A percentile compares a stretch with the other conserved stretches of the same genome.
Evolutionary conservation across 164 flowering plant species (phyloP).

Genomic region (Vitis rupestris): DNA sequence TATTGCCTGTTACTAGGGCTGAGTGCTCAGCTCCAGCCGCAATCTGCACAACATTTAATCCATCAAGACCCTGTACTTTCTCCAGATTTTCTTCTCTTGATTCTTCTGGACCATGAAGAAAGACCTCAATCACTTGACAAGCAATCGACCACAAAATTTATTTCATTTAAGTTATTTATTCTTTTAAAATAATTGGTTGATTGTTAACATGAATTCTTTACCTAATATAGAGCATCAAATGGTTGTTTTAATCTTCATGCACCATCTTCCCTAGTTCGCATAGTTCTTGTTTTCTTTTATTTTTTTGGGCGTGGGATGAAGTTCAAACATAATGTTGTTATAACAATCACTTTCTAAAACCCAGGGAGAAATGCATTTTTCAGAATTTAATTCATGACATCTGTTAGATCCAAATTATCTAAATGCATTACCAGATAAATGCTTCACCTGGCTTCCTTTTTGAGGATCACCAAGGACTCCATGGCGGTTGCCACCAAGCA

Average conservation of each 20-base stretch:
- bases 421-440: slow-evolving; percentile 26
- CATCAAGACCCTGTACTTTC: slow-evolving; percentile 40
- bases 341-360: not conserved
- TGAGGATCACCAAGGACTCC: slow-evolving; percentile 53
- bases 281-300: too few relatives aligned
- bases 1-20: slow-evolving; percentile 65
- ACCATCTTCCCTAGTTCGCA: too few relatives aligned
- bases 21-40: slow-evolving; percentile 97
- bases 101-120: slow-evolving; percentile 24
- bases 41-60: slow-evolving; percentile 42
- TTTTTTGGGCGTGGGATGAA: too few relatives aligned
- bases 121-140: not conserved
- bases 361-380: not conserved
- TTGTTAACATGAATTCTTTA: too few relatives aligned
- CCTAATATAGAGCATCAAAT: too few relatives aligned
- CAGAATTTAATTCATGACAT: not conserved
- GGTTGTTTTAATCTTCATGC: too few relatives aligned
- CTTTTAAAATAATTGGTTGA: too few relatives aligned
- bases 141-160: not conserved
- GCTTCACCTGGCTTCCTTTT: slow-evolving; percentile 13
- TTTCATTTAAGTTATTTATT: too few relatives aligned
- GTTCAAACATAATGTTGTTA: not conserved
- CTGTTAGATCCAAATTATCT: not conserved
- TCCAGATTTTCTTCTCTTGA: slow-evolving; percentile 18
- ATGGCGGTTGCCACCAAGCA: slow-evolving; percentile 70